Conservation (phyloP, 1,284 basidiomycete genomes). For the Microbotryum saponariae region DNA sequence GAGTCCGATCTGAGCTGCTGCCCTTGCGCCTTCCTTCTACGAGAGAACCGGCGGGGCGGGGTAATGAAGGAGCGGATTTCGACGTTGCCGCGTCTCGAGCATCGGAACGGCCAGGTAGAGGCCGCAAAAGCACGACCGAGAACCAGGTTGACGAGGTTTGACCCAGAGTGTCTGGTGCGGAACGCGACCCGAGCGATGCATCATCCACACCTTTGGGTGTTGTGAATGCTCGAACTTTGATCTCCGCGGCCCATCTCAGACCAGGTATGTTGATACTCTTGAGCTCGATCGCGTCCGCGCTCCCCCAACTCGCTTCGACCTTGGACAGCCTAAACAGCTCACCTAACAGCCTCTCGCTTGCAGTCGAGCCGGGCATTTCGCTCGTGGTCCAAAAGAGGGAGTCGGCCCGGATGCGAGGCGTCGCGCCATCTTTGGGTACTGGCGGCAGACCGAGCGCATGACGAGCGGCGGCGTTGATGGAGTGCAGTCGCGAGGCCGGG, state of each 20-base stretch:
- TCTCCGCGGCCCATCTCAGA: constrained; percentile 8
- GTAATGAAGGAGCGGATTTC: not conserved
- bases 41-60: not conserved
- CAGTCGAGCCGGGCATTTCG: constrained; percentile 5
- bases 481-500: constrained; percentile 3
- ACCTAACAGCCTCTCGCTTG: not conserved
- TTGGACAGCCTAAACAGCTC: not conserved
- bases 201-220: not conserved
- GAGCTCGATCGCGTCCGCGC: constrained; percentile 9
- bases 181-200: not conserved
- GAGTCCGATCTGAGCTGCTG: constrained; percentile 12
- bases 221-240: constrained; percentile 4
- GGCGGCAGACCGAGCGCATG: constrained; percentile 8
- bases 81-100: not conserved
- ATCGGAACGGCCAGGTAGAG: not conserved
- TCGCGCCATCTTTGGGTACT: not conserved
- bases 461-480: constrained; percentile 17
- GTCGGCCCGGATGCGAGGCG: not conserved
- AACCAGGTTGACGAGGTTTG: not conserved
- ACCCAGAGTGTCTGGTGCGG: not conserved
- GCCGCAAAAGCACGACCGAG: constrained; percentile 10
- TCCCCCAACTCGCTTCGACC: constrained; percentile 1
- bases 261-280: constrained; percentile 3
- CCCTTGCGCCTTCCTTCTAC: not conserved
- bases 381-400: not conserved